Evolutionary conservation across 2,329 filamentous ascomycete species (phyloP).

Genomic region (Didymosphaeria variabile): DNA sequence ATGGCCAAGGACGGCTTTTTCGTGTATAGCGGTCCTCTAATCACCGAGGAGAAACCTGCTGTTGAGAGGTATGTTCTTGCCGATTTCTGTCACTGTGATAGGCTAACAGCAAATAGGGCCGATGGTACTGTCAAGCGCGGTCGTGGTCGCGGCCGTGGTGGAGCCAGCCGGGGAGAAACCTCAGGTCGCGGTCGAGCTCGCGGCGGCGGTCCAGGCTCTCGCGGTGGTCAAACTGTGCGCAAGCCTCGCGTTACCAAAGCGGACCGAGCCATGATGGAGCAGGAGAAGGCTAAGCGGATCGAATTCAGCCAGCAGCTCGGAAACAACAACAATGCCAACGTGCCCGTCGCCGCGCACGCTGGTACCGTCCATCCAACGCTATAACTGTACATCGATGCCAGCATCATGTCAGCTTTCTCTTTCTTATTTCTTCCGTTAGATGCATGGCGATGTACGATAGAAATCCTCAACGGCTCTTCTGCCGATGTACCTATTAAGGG

Average conservation of each 20-base stretch:
- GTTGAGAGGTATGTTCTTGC: conserved; percentile 65
- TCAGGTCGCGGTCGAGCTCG: conserved; percentile 55
- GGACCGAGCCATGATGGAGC: conserved; percentile 81
- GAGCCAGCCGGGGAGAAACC: conserved; percentile 54
- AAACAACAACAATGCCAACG: background rate
- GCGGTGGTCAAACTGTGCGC: conserved; percentile 76
- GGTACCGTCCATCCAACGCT: background rate
- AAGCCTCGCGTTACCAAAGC: conserved; percentile 89
- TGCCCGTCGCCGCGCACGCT: background rate
- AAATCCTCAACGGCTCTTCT: conserved; percentile 15
- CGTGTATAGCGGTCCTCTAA: conserved; percentile 91
- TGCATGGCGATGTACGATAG: conserved; percentile 30
- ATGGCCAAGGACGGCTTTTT: conserved; percentile 97
- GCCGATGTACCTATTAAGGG: conserved; percentile 17
- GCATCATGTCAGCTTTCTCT: background rate
- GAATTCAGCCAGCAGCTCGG: conserved; percentile 12
- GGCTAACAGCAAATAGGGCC: conserved; percentile 61
- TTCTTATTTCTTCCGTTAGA: conserved; percentile 7
- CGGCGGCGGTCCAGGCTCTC: conserved; percentile 71
- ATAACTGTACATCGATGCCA: background rate
- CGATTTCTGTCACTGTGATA: background rate
- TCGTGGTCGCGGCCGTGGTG: conserved; percentile 64
- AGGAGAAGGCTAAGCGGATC: conserved; percentile 74
- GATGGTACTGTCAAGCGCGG: conserved; percentile 77
- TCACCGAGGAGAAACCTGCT: conserved; percentile 82